Evolutionary conservation across 129 eudicot species (phyloP).

Genomic region (Centella asiatica): DNA sequence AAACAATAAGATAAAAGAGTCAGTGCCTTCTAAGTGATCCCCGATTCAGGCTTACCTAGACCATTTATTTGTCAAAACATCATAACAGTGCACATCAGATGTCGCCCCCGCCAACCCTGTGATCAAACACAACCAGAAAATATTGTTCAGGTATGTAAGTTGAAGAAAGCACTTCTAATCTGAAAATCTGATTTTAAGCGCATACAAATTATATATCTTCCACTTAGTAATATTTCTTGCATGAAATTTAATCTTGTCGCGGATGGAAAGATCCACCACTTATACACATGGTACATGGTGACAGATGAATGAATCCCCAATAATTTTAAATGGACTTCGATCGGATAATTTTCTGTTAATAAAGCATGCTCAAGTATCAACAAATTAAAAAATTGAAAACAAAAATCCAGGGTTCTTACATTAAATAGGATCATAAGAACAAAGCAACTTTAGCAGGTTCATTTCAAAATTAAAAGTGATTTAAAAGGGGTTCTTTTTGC

Average conservation of each 20-base stretch:
- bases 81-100: constrained; percentile 87
- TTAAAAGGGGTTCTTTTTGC: neutral
- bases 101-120: constrained; percentile 97
- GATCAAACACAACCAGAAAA: constrained; percentile 10
- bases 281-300: neutral
- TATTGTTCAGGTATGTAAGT: neutral
- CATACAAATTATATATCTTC: neutral
- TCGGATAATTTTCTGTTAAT: neutral
- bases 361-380: too few relatives aligned
- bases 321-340: neutral
- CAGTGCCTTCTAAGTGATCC: neutral
- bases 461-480: neutral
- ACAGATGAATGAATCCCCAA: neutral
- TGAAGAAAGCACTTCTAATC: neutral
- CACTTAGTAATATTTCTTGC: constrained; percentile 2
- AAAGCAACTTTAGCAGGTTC: neutral
- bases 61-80: constrained; percentile 85
- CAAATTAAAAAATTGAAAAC: neutral
- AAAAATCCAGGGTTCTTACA: neutral
- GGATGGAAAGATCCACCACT: neutral
- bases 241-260: neutral
- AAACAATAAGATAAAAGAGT: neutral
- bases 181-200: neutral
- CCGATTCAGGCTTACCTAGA: constrained; percentile 45
- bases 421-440: neutral